Conservation (phyloP, 179 eudicot genomes). For the Beta macrorhiza region DNA sequence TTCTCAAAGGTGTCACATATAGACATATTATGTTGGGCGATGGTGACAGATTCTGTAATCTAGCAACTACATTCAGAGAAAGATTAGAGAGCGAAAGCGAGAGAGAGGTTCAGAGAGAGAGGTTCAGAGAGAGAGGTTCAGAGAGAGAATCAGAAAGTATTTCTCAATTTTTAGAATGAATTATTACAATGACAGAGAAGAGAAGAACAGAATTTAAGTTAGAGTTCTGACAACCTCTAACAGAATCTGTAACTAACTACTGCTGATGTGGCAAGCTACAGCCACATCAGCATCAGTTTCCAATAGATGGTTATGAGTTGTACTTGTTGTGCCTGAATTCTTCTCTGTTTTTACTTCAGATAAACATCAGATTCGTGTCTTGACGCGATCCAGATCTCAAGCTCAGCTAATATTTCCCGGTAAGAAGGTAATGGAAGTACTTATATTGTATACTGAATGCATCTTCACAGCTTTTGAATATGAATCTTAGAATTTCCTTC, state of each 20-base stretch:
- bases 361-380: constrained; percentile 68
- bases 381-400: constrained; percentile 80
- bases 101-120: no score
- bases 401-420: constrained; percentile 92
- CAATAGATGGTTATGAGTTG: neutral
- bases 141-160: no score
- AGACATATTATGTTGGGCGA: neutral
- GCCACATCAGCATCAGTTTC: no score
- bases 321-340: constrained; percentile 1
- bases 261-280: no score
- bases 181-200: neutral
- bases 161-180: neutral
- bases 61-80: no score
- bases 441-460: constrained; percentile 3
- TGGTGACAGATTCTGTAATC: no score
- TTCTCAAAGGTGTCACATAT: constrained; percentile 7
- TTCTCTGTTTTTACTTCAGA: constrained; percentile 43
- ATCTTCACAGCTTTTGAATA: neutral
- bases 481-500: neutral
- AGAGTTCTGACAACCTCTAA: no score
- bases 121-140: no score
- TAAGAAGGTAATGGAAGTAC: constrained; percentile 84
- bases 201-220: no score
- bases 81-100: no score
- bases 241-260: no score